Evolutionary conservation across 345 rosid genomes (phyloP), one percentile per base, ranked within the genome.

Genomic region (Angophora floribunda): DNA sequence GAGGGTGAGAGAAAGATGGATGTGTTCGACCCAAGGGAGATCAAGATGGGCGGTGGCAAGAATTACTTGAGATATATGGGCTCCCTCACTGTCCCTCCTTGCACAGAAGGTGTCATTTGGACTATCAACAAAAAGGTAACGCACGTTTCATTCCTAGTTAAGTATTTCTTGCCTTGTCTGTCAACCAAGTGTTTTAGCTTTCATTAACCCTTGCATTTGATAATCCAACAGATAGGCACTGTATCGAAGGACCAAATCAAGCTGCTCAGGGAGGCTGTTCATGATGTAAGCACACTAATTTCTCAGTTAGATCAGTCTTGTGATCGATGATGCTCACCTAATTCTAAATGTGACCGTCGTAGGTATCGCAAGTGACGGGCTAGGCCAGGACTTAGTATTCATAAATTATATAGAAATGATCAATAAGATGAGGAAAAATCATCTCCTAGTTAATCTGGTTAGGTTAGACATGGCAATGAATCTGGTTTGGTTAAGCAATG

Each of bases 41-140:
- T 95, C 16, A 92, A 89, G 88, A 88, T 91, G 90, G 92, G 90
- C 44, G 95, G 90, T 49, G 95, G 97, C 88, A 91, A 87, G 51
- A 91, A 86, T 32, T 94, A 93, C 87, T 96, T 93, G 88, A 94
- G 95, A 88, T 96, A 97, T 88, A 57, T 88, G 45, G 99, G 99
- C 65, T 97, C 99, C 4, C 96, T 97, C 65, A 94, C 99, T 3
- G 91, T 93, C 52, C 97, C 99, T 91, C 99, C 99, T 65, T 97
- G 99, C 89, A 93, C 97, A 5, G 94, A 97, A 94, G 96, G 93
- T 87, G 97, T 97, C 86, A 89, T 88, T 87, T 95, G 99, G 99
- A 94, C 88, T 86, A 92, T 96, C 86, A 86, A 91, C 91, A 89
- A 87, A 85, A 89, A 92, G 93, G 98, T 97, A 13, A 16, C 47